Evolutionary conservation across 306 rosid genomes (phyloP), one percentile per base, ranked within the genome.

Genomic region (Inga leiocalycina): DNA sequence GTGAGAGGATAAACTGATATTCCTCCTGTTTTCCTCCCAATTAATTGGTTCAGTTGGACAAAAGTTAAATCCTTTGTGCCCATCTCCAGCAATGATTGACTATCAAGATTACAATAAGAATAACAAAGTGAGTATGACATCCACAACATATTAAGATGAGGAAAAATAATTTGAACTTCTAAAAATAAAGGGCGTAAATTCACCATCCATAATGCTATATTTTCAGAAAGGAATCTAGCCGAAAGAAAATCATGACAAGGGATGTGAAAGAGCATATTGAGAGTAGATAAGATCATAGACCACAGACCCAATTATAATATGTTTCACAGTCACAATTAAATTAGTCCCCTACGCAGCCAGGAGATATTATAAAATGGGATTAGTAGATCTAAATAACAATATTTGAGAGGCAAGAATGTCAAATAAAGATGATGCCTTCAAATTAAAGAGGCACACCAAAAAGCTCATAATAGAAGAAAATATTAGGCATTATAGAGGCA

Each of bases 11-110:
- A 96, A 89, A 96, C 99, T 34, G 99, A 96, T 84, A 96, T 94
- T 65, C 99, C 99, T 80, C 99, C 99, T 1, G 99, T 96, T 88
- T 96, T 96, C 82, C 99, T 94, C 84, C 99, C 97, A 65, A 92
- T 94, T 88, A 96, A 89, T 88, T 96, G 98, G 88, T 90, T 92
- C 78, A 96, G 93, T 84, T 96, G 97, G 90, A 96, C 99, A 89
- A 96, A 96, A 69, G 85, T 90, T 88, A 92, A 84, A 82, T 96
- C 99, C 89, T 96, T 94, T 77, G 99, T 96, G 74, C 99, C 99
- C 99, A 96, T 96, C 92, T 94, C 97, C 82, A 94, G 90, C 97
- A 96, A 86, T 77, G 99, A 96, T 88, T 94, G 99, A 79, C 99
- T 92, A 94, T 77, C 83, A 91, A 87, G 82, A 84, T 72, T 59